These are phyloP conservation scores for Uncinocarpus reesii DNA, from an alignment of 2,329 filamentous ascomycete genomes.

Conservation along the genomic window DNA sequence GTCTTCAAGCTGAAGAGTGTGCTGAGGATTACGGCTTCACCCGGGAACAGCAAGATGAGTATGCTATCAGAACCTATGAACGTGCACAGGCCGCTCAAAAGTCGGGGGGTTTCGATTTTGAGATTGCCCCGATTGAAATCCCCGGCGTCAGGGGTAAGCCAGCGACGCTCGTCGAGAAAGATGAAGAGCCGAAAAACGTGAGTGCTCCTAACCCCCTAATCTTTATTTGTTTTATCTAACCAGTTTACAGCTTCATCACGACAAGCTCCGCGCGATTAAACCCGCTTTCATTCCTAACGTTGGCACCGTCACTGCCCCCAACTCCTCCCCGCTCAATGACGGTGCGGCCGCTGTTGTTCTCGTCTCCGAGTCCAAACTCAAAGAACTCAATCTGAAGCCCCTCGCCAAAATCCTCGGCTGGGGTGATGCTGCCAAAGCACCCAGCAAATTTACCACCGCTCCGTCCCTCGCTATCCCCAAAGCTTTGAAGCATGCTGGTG, in stretches of 20 bases:
- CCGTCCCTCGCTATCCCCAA: slow-evolving; percentile 93
- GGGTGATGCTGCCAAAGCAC: slow-evolving; percentile 85
- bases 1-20: slow-evolving; percentile 83
- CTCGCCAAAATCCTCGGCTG: slow-evolving; percentile 95
- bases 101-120: slow-evolving; percentile 66
- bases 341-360: slow-evolving; percentile 87
- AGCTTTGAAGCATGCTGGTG: slow-evolving; percentile 85
- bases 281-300: slow-evolving; percentile 64
- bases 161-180: slow-evolving; percentile 63
- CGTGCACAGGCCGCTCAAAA: slow-evolving; percentile 80
- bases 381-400: slow-evolving; percentile 82
- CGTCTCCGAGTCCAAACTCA: slow-evolving; percentile 85
- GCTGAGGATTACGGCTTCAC: slow-evolving; percentile 69
- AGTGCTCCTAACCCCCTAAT: slow-evolving; percentile 21
- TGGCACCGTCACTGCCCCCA: slow-evolving; percentile 89
- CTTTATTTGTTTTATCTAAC: slow-evolving; percentile 5
- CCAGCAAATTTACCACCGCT: slow-evolving; percentile 90
- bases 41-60: slow-evolving; percentile 83
- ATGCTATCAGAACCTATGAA: slow-evolving; percentile 90
- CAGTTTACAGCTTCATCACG: slow-evolving; percentile 52
- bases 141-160: slow-evolving; percentile 86
- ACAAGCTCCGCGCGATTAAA: slow-evolving; percentile 75
- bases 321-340: slow-evolving; percentile 92
- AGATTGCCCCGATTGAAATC: slow-evolving; percentile 85
- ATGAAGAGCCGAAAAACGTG: slow-evolving; percentile 92